Conservation (phyloP, 441 rosid genomes). For the Lagerstroemia fauriei region DNA sequence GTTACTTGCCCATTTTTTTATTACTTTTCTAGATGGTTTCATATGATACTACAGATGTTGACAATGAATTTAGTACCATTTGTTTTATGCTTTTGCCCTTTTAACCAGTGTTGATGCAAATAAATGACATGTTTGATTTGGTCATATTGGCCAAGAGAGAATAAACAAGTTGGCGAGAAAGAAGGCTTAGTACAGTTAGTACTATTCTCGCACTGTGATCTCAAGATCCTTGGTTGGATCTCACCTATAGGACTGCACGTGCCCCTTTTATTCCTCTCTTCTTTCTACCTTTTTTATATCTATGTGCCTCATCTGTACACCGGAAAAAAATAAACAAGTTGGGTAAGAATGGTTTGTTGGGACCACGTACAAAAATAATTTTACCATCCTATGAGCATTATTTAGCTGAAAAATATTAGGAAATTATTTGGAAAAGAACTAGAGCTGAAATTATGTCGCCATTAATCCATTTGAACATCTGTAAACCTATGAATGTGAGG, state of each 20-base stretch:
- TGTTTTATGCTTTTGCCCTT: not conserved
- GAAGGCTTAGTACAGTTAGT: no score
- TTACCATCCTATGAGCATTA: no score
- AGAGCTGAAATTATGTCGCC: not conserved
- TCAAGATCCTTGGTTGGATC: no score
- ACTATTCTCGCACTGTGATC: not conserved
- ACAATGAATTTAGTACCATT: not conserved
- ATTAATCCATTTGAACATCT: slow-evolving; percentile 1
- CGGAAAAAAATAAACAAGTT: slow-evolving; percentile 3
- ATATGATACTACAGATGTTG: not conserved
- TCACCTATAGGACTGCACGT: no score
- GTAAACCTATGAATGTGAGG: slow-evolving; percentile 4
- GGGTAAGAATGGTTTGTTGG: not conserved
- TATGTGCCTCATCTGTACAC: no score
- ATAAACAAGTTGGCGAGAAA: not conserved
- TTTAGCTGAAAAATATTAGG: not conserved
- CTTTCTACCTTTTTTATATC: no score
- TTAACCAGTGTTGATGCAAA: not conserved
- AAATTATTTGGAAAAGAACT: not conserved
- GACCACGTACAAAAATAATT: no score
- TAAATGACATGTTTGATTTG: slow-evolving; percentile 22
- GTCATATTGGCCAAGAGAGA: slow-evolving; percentile 18
- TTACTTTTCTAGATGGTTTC: slow-evolving; percentile 2
- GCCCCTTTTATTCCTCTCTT: no score
- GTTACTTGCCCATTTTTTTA: no score